Evolutionary conservation across 805 yeast species (phyloP).

Genomic region (Ogataea salicorniae): DNA sequence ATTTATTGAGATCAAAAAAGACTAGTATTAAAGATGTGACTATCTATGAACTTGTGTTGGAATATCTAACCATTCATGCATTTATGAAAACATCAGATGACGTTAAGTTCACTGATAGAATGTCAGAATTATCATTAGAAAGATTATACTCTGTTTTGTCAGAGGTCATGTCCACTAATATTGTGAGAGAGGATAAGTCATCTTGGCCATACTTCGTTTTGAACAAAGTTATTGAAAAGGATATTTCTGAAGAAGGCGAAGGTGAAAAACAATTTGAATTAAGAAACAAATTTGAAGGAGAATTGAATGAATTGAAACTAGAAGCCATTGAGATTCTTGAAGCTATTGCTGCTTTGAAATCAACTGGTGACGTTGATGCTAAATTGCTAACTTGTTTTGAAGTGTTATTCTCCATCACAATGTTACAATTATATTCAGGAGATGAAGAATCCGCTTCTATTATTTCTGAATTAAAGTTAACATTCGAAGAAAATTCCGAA

Average conservation of each 20-base stretch:
- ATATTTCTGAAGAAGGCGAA: slow-evolving; percentile 4
- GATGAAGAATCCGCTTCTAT: slow-evolving; percentile 72
- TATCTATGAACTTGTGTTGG: slow-evolving; percentile 10
- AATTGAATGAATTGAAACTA: slow-evolving; percentile 41
- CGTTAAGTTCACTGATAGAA: slow-evolving; percentile 22
- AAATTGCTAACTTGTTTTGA: slow-evolving; percentile 52
- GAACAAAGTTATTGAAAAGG: slow-evolving; percentile 17
- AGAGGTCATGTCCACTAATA: slow-evolving; percentile 16
- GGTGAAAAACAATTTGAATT: slow-evolving; percentile 17
- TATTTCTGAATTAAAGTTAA: slow-evolving; percentile 63
- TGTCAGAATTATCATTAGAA: slow-evolving; percentile 47
- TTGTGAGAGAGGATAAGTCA: slow-evolving; percentile 33
- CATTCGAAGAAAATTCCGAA: slow-evolving; percentile 45
- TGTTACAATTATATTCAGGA: slow-evolving; percentile 73
- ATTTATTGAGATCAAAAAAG: slow-evolving; percentile 27
- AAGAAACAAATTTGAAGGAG: slow-evolving; percentile 49
- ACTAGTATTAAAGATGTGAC: slow-evolving; percentile 2
- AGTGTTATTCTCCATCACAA: slow-evolving; percentile 66
- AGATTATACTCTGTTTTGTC: slow-evolving; percentile 66
- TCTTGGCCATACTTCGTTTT: slow-evolving; percentile 63
- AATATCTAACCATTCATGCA: slow-evolving; percentile 25
- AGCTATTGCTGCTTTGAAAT: slow-evolving; percentile 35
- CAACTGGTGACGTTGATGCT: slow-evolving; percentile 20
- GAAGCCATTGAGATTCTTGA: slow-evolving; percentile 47
- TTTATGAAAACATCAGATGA: slow-evolving; percentile 13